Evolutionary conservation across 75 land plant species (phyloP).

Genomic region (Cryptomeria japonica): DNA sequence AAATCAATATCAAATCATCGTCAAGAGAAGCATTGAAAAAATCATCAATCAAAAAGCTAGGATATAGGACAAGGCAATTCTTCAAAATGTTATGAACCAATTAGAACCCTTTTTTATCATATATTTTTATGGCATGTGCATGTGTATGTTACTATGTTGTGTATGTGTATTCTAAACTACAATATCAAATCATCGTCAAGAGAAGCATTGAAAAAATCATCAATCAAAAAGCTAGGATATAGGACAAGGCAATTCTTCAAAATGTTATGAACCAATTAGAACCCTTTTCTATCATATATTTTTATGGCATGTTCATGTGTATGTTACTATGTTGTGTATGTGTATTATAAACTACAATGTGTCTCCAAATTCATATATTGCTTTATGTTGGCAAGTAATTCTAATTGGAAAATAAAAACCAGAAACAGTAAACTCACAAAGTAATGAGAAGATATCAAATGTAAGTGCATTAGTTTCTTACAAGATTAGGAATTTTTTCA

Average conservation of each 20-base stretch:
- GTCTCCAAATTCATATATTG: not conserved
- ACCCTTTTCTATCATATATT: not conserved
- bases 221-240: not conserved
- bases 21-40: not conserved
- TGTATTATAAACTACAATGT: too few relatives aligned
- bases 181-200: not conserved
- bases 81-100: not conserved
- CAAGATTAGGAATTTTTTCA: conserved; percentile 9
- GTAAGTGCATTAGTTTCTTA: conserved; percentile 4
- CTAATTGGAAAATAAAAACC: not conserved
- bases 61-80: not conserved
- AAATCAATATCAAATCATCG: not conserved
- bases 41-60: not conserved
- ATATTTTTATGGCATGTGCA: not conserved
- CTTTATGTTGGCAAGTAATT: not conserved
- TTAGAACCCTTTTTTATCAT: not conserved
- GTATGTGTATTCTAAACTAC: too few relatives aligned
- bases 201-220: not conserved
- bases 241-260: not conserved
- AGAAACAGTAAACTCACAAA: not conserved
- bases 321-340: too few relatives aligned
- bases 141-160: too few relatives aligned
- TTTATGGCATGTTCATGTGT: too few relatives aligned
- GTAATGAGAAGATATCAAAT: not conserved
- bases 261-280: not conserved